Evolutionary conservation across 257 asterid species (phyloP).

Genomic region (Galeopsis tetrahit): DNA sequence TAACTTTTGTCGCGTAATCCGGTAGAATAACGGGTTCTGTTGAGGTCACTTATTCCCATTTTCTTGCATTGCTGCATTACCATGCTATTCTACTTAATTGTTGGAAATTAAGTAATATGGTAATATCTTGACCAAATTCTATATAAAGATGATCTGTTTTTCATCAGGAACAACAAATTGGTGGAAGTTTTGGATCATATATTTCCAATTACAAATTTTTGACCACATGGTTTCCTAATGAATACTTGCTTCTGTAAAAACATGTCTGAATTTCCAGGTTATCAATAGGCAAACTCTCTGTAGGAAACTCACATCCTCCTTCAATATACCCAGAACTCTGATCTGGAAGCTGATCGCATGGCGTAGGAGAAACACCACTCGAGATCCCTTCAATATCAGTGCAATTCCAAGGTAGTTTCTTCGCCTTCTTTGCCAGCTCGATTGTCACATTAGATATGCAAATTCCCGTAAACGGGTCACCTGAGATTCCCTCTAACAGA

Average conservation of each 20-base stretch:
- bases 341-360: constrained; percentile 61
- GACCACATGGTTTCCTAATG: constrained; percentile 32
- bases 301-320: constrained; percentile 61
- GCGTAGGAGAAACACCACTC: constrained; percentile 71
- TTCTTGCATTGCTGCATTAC: neutral
- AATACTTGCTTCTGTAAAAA: constrained; percentile 53
- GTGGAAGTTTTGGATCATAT: constrained; percentile 1
- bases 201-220: constrained; percentile 36
- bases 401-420: constrained; percentile 86
- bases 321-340: constrained; percentile 37
- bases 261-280: constrained; percentile 58
- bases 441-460: constrained; percentile 83
- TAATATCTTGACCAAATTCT: constrained; percentile 5
- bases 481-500: constrained; percentile 59
- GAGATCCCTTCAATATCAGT: constrained; percentile 75
- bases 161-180: constrained; percentile 4
- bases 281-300: constrained; percentile 57
- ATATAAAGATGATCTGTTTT: neutral
- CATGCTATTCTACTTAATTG: too few relatives aligned
- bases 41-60: too few relatives aligned
- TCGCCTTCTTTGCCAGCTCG: constrained; percentile 57
- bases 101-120: neutral
- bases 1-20: too few relatives aligned
- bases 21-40: too few relatives aligned
- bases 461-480: constrained; percentile 64